phyloP scores from a whole-genome alignment of 2,329 filamentous ascomycete species.

The Aspergillus sp. region DNA sequence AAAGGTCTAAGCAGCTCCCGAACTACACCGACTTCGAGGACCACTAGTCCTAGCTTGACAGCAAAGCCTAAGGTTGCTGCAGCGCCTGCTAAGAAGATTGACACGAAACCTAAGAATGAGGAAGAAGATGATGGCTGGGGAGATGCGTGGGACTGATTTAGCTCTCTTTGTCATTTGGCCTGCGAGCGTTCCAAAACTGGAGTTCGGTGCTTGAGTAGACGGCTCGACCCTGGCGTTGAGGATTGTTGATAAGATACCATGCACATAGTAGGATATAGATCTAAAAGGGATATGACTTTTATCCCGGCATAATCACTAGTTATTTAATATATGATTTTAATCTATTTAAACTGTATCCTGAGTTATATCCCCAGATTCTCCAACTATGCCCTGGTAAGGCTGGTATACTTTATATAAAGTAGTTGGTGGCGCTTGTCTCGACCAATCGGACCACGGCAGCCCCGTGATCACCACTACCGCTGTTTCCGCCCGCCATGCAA shows the following conservation, averaged over 20 bases:
- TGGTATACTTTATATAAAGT: neutral
- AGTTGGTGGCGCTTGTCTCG: neutral
- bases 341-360: neutral
- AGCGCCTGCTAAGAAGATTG: constrained; percentile 63
- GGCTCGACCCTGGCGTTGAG: neutral
- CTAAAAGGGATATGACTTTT: neutral
- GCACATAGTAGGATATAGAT: constrained; percentile 2
- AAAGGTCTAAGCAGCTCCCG: constrained; percentile 74
- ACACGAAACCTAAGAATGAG: constrained; percentile 59
- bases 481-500: constrained; percentile 5
- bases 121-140: constrained; percentile 49
- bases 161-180: neutral
- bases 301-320: neutral
- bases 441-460: constrained; percentile 14
- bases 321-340: neutral
- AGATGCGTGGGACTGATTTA: constrained; percentile 47
- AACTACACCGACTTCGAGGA: constrained; percentile 37
- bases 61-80: constrained; percentile 50
- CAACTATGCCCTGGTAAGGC: neutral
- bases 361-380: neutral
- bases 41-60: constrained; percentile 36
- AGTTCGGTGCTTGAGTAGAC: constrained; percentile 1
- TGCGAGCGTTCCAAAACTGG: neutral
- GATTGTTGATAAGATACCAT: constrained; percentile 8
- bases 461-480: constrained; percentile 18